phyloP scores from a whole-genome alignment of 768 basidiomycete species.

The Lactarius quietus region DNA sequence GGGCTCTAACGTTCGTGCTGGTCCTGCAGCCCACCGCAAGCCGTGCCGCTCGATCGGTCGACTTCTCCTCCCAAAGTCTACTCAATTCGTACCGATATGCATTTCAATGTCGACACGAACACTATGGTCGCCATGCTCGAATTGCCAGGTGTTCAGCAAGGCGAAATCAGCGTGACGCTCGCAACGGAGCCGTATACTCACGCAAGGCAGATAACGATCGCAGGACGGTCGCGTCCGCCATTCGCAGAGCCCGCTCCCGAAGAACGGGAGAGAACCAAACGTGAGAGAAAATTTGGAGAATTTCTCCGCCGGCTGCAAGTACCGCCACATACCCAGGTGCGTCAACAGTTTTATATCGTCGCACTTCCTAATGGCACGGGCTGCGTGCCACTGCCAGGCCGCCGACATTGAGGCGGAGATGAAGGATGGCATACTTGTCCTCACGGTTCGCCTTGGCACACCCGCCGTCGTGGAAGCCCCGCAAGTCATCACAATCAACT shows the following conservation, averaged over 20 bases:
- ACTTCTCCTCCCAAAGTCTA: slow-evolving; percentile 27
- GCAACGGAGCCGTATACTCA: slow-evolving; percentile 59
- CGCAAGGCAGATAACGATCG: slow-evolving; percentile 57
- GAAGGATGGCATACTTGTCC: slow-evolving; percentile 56
- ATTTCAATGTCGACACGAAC: slow-evolving; percentile 50
- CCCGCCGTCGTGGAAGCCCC: slow-evolving; percentile 44
- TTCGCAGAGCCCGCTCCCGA: slow-evolving; percentile 34
- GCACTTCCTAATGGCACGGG: slow-evolving; percentile 26
- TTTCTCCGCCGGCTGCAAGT: slow-evolving; percentile 52
- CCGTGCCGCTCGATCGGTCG: slow-evolving; percentile 4
- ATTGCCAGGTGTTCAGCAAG: slow-evolving; percentile 61
- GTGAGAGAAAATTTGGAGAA: slow-evolving; percentile 53
- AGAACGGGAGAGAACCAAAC: slow-evolving; percentile 34
- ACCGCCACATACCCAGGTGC: slow-evolving; percentile 54
- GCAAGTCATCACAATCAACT: slow-evolving; percentile 47
- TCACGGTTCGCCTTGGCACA: slow-evolving; percentile 51
- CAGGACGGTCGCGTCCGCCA: slow-evolving; percentile 43
- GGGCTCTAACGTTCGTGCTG: slow-evolving; percentile 12
- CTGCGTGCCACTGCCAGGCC: slow-evolving; percentile 36
- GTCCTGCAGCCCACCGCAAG: slow-evolving; percentile 19
- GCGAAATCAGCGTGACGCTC: slow-evolving; percentile 56
- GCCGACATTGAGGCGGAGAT: slow-evolving; percentile 53
- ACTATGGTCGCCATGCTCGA: slow-evolving; percentile 60
- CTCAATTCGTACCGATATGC: slow-evolving; percentile 57
- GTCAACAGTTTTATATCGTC: slow-evolving; percentile 28